These are phyloP conservation scores for Calonectria fujianensis DNA, from an alignment of 2,329 filamentous ascomycete species.

Conservation along the genomic window DNA sequence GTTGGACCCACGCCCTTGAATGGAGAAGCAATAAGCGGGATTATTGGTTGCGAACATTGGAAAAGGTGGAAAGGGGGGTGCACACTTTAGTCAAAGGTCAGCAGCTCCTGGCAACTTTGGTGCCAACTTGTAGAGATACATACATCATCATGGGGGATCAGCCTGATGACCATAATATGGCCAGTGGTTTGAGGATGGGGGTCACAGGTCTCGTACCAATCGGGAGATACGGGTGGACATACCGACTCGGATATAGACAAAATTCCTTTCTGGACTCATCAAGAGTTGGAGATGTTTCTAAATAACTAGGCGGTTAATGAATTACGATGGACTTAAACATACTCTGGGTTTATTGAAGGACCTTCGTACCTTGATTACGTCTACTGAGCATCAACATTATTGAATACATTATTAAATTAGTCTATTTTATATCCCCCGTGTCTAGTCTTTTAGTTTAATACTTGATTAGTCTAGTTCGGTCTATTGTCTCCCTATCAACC, in stretches of 20 bases:
- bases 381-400: neutral
- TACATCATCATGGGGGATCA: neutral
- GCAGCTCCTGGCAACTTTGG: neutral
- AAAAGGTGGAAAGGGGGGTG: neutral
- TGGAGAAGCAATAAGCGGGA: neutral
- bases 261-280: neutral
- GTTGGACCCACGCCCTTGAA: neutral
- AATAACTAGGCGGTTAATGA: neutral
- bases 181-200: neutral
- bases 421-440: neutral
- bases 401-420: neutral
- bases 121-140: neutral
- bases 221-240: neutral
- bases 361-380: neutral
- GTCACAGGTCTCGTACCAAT: neutral
- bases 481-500: conserved; percentile 10
- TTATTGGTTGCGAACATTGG: neutral
- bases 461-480: neutral
- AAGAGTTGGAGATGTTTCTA: neutral
- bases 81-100: neutral
- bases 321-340: neutral
- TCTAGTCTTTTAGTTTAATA: neutral
- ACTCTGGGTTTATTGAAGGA: neutral
- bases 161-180: neutral
- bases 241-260: neutral